These are phyloP conservation scores for Aureobasidium pullulans DNA, from an alignment of 2,329 filamentous ascomycete genomes.

Conservation along the genomic window DNA sequence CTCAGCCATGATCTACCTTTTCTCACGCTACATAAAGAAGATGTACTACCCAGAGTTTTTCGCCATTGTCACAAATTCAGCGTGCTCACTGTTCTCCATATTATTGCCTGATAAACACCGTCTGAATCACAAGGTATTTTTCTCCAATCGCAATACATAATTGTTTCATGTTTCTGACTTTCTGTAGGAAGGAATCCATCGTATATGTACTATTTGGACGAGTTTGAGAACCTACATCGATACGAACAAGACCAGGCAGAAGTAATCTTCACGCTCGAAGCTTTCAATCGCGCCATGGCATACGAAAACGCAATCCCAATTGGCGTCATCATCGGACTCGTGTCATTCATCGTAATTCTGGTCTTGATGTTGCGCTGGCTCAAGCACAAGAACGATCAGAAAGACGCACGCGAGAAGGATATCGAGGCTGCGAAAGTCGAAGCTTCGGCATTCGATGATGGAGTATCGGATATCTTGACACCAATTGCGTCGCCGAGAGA, in stretches of 20 bases:
- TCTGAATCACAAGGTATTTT: background rate
- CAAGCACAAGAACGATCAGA: slow-evolving; percentile 1
- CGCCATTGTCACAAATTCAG: background rate
- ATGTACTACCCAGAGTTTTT: background rate
- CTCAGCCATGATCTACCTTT: background rate
- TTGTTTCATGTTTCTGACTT: background rate
- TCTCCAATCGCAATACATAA: background rate
- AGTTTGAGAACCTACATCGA: background rate
- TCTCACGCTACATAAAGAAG: background rate
- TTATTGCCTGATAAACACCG: background rate
- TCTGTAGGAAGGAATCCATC: background rate
- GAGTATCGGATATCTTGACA: background rate
- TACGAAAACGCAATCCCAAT: slow-evolving; percentile 3
- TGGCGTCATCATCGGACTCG: slow-evolving; percentile 1
- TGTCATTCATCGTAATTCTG: background rate
- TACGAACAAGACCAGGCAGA: background rate
- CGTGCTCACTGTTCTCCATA: background rate
- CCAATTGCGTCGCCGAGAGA: background rate
- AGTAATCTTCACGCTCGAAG: background rate
- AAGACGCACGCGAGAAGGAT: background rate
- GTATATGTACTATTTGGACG: background rate
- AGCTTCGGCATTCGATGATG: background rate
- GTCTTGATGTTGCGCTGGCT: background rate
- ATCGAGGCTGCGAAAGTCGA: background rate
- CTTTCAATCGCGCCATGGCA: background rate